Evolutionary conservation across 495 filamentous ascomycete genomes (phyloP), one percentile per base, ranked within the genome.

Genomic region (Sphaerosporella brunnea): DNA sequence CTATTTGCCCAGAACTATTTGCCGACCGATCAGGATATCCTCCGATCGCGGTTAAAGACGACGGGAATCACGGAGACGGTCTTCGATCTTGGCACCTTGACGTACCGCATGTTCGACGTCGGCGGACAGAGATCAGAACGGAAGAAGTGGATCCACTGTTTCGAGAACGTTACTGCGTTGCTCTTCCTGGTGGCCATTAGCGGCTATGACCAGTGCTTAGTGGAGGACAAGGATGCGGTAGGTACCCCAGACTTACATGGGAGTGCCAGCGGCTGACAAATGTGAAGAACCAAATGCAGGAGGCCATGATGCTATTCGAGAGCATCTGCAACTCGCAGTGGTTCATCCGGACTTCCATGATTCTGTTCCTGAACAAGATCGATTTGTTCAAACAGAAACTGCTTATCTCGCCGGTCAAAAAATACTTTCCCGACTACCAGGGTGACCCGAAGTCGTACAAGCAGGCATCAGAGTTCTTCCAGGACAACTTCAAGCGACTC

Each of bases 61-160:
- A 96, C 90, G 5, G 90, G 90, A 57, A 97, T 97, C 51, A 97
- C 86, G 30, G 90, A 97, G 64, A 95, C 90, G 0, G 69, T 92
- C 50, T 97, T 97, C 65, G 87, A 94, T 62, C 72, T 96, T 19
- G 87, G 88, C 23, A 77, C 87, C 53, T 75, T 96, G 63, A 95
- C 88, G 53, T 97, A 95, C 64, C 78, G 86, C 43, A 97, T 97
- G 90, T 95, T 96, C 68, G 90, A 97, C 59, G 90, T 97, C 49
- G 90, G 90, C 56, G 90, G 90, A 44, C 90, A 97, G 64, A 71
- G 90, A 54, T 96, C 92, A 19, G 90, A 97, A 56, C 80, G 90
- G 44, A 97, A 97, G 73, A 97, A 97, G 66, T 97, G 90, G 90
- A 95, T 97, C 53, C 90, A 97, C 61, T 95, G 90, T 66, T 97